These are phyloP conservation scores for Maudiozyma turicensis DNA, from an alignment of 805 yeast genomes.

Conservation along the genomic window DNA sequence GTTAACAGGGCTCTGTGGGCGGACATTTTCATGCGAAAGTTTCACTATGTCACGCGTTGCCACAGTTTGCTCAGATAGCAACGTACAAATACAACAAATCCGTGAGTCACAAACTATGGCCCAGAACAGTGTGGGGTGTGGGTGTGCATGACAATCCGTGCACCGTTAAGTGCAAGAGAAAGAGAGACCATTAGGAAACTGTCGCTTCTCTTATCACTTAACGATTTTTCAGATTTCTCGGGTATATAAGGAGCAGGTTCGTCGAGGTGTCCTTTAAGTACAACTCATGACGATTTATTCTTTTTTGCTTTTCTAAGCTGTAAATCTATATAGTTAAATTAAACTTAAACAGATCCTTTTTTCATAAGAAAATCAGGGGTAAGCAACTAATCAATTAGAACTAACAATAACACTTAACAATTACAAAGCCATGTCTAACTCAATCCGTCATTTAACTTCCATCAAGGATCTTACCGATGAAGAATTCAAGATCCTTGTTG, in stretches of 20 bases:
- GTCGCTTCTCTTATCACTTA: slow-evolving; percentile 14
- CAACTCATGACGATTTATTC: slow-evolving; percentile 21
- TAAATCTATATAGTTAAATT: neutral
- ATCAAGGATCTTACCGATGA: slow-evolving; percentile 66
- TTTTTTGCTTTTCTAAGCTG: neutral
- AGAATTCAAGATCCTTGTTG: slow-evolving; percentile 64
- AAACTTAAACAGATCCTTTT: no score
- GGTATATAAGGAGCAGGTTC: slow-evolving; percentile 4
- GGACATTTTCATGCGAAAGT: no score
- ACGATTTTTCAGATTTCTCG: neutral
- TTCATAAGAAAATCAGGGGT: neutral
- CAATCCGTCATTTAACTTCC: slow-evolving; percentile 62
- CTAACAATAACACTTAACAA: neutral
- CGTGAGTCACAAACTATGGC: no score
- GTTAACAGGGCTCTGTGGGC: no score
- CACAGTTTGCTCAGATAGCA: no score
- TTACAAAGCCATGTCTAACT: neutral
- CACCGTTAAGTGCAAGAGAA: slow-evolving; percentile 5
- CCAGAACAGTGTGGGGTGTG: no score
- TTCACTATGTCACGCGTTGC: no score
- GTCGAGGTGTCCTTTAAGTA: slow-evolving; percentile 20
- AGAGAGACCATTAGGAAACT: neutral
- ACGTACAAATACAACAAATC: no score
- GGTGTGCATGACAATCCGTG: neutral
- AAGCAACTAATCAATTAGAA: no score